These are phyloP conservation scores for Poterioochromonas sp. DNA, from an alignment of 352 stramenopile genomes.

Conservation along the genomic window DNA sequence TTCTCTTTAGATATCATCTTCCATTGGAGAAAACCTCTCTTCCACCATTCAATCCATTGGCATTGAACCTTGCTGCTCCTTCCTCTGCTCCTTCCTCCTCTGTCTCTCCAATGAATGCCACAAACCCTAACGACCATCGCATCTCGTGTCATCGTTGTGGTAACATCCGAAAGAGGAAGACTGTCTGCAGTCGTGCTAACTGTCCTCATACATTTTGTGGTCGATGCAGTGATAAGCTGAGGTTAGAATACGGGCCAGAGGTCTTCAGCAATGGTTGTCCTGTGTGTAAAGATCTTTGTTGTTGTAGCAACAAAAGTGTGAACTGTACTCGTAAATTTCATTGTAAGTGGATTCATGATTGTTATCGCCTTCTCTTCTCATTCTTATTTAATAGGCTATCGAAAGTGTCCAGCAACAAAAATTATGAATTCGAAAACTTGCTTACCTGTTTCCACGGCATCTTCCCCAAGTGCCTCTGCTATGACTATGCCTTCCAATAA, in stretches of 20 bases:
- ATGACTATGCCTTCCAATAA: neutral
- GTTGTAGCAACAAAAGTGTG: neutral
- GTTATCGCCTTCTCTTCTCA: too few species aligned
- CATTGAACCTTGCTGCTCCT: too few species aligned
- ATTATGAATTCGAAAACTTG: too few species aligned
- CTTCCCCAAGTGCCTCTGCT: neutral
- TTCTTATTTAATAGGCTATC: too few species aligned
- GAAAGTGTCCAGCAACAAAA: constrained; percentile 4
- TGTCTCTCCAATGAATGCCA: too few species aligned
- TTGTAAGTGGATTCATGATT: too few species aligned
- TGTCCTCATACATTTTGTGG: constrained; percentile 13
- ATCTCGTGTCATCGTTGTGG: constrained; percentile 4
- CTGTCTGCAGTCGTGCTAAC: neutral
- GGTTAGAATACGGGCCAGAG: neutral
- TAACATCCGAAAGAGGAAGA: constrained; percentile 9
- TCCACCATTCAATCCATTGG: too few species aligned
- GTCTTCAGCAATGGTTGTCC: neutral
- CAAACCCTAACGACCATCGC: too few species aligned
- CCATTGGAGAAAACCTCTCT: too few species aligned
- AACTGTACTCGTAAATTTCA: neutral
- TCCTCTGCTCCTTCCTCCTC: too few species aligned
- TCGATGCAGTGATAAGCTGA: neutral
- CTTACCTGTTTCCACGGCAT: neutral
- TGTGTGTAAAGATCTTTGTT: constrained; percentile 4
- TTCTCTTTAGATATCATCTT: too few species aligned